Percentiles rank a stretch among this genome's conserved stretches.
Conservation (phyloP, 2,329 filamentous ascomycete species). For the Eutypella sp. region DNA sequence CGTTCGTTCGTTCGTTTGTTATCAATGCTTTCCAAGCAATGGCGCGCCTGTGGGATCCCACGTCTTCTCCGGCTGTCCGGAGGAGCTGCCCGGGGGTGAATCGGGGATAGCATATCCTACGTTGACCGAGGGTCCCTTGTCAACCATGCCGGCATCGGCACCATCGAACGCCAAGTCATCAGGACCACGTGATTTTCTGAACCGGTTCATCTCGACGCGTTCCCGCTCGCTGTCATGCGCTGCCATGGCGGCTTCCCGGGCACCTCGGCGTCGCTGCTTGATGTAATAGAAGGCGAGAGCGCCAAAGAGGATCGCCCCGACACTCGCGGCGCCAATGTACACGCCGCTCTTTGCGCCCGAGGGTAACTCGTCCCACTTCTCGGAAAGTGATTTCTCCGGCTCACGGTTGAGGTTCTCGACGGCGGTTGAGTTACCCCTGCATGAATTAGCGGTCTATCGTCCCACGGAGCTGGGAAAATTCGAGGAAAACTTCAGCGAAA, state of each 20-base stretch:
- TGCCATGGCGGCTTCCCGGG: constrained; percentile 44
- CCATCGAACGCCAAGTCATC: constrained; percentile 37
- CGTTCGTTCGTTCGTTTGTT: too few species aligned
- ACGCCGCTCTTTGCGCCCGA: constrained; percentile 46
- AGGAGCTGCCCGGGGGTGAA: constrained; percentile 19
- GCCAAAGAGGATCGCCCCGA: constrained; percentile 29
- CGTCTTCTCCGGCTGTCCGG: constrained; percentile 23
- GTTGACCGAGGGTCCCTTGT: constrained; percentile 24
- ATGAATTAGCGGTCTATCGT: constrained; percentile 4
- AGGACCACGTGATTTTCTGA: constrained; percentile 42
- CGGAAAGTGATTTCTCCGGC: constrained; percentile 36
- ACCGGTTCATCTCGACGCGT: constrained; percentile 46
- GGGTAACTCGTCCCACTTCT: constrained; percentile 53
- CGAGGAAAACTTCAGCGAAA: constrained; percentile 12
- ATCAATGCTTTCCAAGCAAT: constrained; percentile 17
- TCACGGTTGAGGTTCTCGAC: constrained; percentile 36
- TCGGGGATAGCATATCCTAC: constrained; percentile 29
- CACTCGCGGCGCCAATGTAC: constrained; percentile 43
- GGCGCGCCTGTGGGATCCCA: constrained; percentile 24
- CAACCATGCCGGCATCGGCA: constrained; percentile 33
- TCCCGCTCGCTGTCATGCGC: constrained; percentile 41
- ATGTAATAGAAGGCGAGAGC: constrained; percentile 48
- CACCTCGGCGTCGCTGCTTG: constrained; percentile 48
- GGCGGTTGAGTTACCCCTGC: constrained; percentile 54
- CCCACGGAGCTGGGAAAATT: too few species aligned